Evolutionary conservation across 164 flowering plant genomes (phyloP), one percentile per base, ranked within the genome.

Genomic region (Houttuynia cordata): DNA sequence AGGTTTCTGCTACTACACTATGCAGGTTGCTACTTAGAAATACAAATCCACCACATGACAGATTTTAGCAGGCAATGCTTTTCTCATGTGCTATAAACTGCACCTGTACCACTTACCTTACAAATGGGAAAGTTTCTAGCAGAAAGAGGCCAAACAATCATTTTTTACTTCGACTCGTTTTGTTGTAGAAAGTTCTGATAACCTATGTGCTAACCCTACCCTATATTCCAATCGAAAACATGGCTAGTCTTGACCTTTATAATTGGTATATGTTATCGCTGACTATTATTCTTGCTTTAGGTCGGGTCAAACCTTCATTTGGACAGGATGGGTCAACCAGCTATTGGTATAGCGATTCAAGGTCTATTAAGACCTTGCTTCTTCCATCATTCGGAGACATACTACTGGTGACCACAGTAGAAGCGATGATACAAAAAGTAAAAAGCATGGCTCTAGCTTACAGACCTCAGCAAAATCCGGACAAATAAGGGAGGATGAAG

Each of bases 331-430:
- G 82, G 85, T 56, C 88, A 80, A 69, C 86, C 87, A 57, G 70
- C 91, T 23, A 80, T 81, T 73, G 90, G 89, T 63, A 67, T 92
- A 62, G 78, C 78, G 57, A 79, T 92, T 37, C 95, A 87, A 66
- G 95, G 95, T 68, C 72, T 87, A 66, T 39, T 92, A 58, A 80
- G 92, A 66, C 93, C 95, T n/a, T 70, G 85, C 86, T 25, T 72
- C 79, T 37, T 53, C 87, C 62, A 71, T 74, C 58, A 77, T 88
- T 53, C 79, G 72, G 59, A 88, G 70, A 71, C 80, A 81, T 57
- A 64, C 76, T 53, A 66, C 80, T 39, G 68, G 68, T 51, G 66
- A 68, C 34, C 61, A 71, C 30, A 68, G 70, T 45, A 58, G 56
- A 56, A 57, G 64, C 61, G 68, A 54, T 60, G 78, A 70, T 20